A percentile compares a stretch with the other conserved stretches of the same genome.
These are phyloP conservation scores for Aspergillus ustus DNA, from an alignment of 2,329 filamentous ascomycete species.

Conservation along the genomic window DNA sequence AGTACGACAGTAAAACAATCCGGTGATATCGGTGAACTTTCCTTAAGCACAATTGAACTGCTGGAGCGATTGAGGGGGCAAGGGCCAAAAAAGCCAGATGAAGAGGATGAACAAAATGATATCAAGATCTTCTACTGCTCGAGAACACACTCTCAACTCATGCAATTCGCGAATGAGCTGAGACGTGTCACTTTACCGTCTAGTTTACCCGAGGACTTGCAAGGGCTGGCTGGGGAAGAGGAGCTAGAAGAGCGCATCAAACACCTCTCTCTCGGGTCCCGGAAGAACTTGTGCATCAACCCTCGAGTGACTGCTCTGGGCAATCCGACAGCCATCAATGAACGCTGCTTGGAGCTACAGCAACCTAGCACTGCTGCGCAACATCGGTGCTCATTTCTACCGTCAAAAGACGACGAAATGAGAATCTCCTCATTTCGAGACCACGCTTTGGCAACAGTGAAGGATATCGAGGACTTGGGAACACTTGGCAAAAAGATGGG, in stretches of 20 bases:
- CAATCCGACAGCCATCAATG: constrained; percentile 81
- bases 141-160: constrained; percentile 87
- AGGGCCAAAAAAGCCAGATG: constrained; percentile 32
- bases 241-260: constrained; percentile 68
- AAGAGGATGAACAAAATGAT: constrained; percentile 61
- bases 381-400: constrained; percentile 76
- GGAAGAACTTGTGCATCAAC: constrained; percentile 91
- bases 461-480: constrained; percentile 91
- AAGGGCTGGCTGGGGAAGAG: constrained; percentile 27
- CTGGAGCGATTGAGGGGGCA: constrained; percentile 68
- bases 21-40: constrained; percentile 57
- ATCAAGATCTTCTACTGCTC: constrained; percentile 92
- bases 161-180: constrained; percentile 84
- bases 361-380: constrained; percentile 66
- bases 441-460: constrained; percentile 77
- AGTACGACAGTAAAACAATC: constrained; percentile 31
- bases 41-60: constrained; percentile 74
- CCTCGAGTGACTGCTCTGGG: constrained; percentile 73
- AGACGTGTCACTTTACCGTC: constrained; percentile 77
- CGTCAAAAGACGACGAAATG: constrained; percentile 73
- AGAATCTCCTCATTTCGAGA: constrained; percentile 83
- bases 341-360: constrained; percentile 88
- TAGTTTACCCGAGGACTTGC: constrained; percentile 60
- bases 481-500: constrained; percentile 75
- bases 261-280: constrained; percentile 80